Evolutionary conservation across 345 rosid genomes (phyloP).

Genomic region (Euphorbia lathyris): DNA sequence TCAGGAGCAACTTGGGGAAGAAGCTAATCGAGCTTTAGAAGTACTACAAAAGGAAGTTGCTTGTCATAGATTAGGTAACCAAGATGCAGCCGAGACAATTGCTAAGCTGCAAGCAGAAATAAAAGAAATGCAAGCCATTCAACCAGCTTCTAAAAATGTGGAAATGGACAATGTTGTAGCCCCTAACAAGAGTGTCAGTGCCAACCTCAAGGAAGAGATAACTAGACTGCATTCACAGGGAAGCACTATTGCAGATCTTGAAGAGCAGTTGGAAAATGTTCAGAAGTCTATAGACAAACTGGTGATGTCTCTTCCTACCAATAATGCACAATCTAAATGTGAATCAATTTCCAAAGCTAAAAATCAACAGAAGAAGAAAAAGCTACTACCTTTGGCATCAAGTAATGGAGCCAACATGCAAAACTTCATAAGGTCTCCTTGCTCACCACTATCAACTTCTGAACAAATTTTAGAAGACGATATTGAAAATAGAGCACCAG

Average conservation of each 20-base stretch:
- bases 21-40: constrained; percentile 92
- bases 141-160: constrained; percentile 49
- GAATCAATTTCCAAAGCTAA: constrained; percentile 63
- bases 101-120: constrained; percentile 98
- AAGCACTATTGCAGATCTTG: constrained; percentile 85
- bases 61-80: constrained; percentile 94
- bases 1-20: constrained; percentile 95
- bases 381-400: constrained; percentile 70
- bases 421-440: constrained; percentile 77
- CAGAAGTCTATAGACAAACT: constrained; percentile 95
- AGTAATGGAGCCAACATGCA: constrained; percentile 67
- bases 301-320: constrained; percentile 93
- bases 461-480: constrained; percentile 70
- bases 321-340: constrained; percentile 28
- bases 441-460: constrained; percentile 83
- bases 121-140: constrained; percentile 78
- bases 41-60: constrained; percentile 98
- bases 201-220: constrained; percentile 95
- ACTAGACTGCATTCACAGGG: constrained; percentile 99
- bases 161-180: constrained; percentile 55
- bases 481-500: constrained; percentile 79
- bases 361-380: constrained; percentile 78
- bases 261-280: constrained; percentile 93
- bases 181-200: constrained; percentile 80
- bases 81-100: constrained; percentile 99